A percentile compares a stretch with the other conserved stretches of the same genome.
phyloP scores from a whole-genome alignment of 345 rosid genomes.

The Murraya koenigii region DNA sequence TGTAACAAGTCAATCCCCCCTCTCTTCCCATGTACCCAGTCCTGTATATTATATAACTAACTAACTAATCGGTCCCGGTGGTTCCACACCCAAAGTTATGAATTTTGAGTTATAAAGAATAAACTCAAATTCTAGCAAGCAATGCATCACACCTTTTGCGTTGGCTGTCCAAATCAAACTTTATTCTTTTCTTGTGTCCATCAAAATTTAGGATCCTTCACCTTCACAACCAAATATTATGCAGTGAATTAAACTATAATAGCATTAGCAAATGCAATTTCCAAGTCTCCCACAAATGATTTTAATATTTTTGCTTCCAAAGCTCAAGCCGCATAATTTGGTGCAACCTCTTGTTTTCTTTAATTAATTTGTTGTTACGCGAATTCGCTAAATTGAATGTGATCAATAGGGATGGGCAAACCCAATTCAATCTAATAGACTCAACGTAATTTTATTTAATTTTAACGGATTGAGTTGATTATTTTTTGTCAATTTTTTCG shows the following conservation, averaged over 20 bases:
- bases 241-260: neutral
- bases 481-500: no score
- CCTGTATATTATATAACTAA: no score
- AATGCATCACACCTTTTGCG: neutral
- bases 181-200: slow-evolving; percentile 19
- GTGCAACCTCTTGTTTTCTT: neutral
- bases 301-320: neutral
- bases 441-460: no score
- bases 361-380: no score
- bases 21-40: no score
- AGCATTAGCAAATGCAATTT: no score
- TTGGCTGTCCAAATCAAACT: neutral
- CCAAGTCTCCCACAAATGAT: neutral
- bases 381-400: no score
- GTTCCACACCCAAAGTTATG: neutral
- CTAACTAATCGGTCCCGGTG: no score
- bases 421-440: no score
- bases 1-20: no score
- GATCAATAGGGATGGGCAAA: no score
- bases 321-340: neutral
- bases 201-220: neutral
- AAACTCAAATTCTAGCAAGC: neutral
- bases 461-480: no score
- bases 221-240: neutral
- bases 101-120: neutral